phyloP scores from a whole-genome alignment of 768 basidiomycete species.

The Trametes sanguinea region DNA sequence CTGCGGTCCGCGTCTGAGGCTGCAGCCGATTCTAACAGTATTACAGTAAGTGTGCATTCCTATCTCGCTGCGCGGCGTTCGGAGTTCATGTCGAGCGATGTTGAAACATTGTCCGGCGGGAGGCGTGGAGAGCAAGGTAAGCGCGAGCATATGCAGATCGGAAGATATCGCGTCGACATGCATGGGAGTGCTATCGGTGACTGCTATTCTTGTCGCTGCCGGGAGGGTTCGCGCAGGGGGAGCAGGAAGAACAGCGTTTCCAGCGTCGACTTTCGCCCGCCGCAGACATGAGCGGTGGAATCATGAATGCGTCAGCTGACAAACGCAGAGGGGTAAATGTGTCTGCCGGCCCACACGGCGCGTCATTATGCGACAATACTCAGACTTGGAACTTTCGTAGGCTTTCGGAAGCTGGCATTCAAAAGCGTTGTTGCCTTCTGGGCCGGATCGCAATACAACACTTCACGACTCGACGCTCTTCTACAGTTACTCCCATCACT shows the following conservation, averaged over 20 bases:
- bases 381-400: conserved; percentile 12
- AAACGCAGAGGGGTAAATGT: neutral
- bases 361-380: conserved; percentile 2
- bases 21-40: conserved; percentile 2
- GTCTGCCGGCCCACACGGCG: conserved; percentile 12
- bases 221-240: conserved; percentile 8
- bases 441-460: neutral
- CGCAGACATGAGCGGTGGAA: neutral
- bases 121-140: neutral
- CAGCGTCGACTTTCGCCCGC: conserved; percentile 5
- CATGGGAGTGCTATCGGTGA: neutral
- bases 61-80: neutral
- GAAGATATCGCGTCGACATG: conserved; percentile 19
- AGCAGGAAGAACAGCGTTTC: conserved; percentile 9
- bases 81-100: neutral
- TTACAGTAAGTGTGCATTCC: neutral
- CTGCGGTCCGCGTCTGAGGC: neutral
- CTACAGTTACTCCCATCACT: neutral
- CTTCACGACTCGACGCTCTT: neutral
- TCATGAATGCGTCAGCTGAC: conserved; percentile 9
- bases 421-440: conserved; percentile 4
- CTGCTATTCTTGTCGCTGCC: conserved; percentile 14
- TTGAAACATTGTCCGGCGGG: neutral
- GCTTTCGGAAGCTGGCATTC: conserved; percentile 17
- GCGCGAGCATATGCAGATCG: conserved; percentile 1